Percentiles rank a stretch among this genome's conserved stretches.
phyloP scores from a whole-genome alignment of 257 asterid species.

The Ligustrum vulgare region DNA sequence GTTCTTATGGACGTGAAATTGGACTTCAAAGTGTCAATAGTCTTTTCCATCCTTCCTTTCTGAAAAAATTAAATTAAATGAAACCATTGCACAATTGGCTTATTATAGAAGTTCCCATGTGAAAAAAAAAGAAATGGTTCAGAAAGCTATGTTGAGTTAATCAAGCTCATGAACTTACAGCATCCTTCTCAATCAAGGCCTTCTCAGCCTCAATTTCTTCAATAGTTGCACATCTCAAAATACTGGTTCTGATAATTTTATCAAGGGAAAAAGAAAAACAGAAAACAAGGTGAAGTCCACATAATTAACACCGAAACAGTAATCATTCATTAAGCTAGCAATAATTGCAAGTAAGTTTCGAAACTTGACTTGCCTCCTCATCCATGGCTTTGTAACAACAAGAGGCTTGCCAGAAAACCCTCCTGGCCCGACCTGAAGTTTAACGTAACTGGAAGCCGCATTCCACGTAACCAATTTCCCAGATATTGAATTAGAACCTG shows the following conservation, averaged over 20 bases:
- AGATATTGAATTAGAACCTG: slow-evolving; percentile 38
- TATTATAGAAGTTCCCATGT: not conserved
- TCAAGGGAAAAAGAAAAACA: not conserved
- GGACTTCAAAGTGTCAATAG: slow-evolving; percentile 66
- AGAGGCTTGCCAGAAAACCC: slow-evolving; percentile 40
- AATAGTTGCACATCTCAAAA: slow-evolving; percentile 70
- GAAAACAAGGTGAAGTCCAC: not conserved
- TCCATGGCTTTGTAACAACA: slow-evolving; percentile 33
- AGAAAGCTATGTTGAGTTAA: not conserved
- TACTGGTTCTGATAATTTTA: slow-evolving; percentile 52
- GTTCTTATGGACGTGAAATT: slow-evolving; percentile 89
- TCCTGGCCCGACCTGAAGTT: slow-evolving; percentile 46
- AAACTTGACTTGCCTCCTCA: slow-evolving; percentile 47
- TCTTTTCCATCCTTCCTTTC: slow-evolving; percentile 94
- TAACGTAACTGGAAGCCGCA: slow-evolving; percentile 67
- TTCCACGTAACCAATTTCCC: slow-evolving; percentile 45
- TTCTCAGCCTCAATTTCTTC: slow-evolving; percentile 95
- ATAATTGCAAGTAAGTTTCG: not conserved
- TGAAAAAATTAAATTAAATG: slow-evolving; percentile 20
- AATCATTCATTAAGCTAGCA: not conserved
- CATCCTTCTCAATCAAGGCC: slow-evolving; percentile 68
- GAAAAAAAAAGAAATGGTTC: not conserved
- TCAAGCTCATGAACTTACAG: slow-evolving; percentile 44
- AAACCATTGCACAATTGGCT: slow-evolving; percentile 11
- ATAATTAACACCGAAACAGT: not conserved